phyloP scores from a whole-genome alignment of 2,329 filamentous ascomycete genomes.

The Colletotrichum sp. region DNA sequence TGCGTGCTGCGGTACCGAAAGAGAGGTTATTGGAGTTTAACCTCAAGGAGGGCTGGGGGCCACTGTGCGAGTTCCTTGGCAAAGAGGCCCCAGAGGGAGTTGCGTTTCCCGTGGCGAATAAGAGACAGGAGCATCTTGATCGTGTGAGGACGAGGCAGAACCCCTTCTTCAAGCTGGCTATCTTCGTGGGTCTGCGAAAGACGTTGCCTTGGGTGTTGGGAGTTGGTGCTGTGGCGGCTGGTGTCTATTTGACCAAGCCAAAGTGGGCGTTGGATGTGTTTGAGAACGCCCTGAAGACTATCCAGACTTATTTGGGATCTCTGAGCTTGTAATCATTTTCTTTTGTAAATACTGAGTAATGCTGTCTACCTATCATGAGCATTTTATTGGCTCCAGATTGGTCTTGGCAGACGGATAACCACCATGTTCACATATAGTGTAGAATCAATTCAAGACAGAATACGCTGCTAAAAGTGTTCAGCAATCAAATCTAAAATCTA shows the following conservation, averaged over 20 bases:
- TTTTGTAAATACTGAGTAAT: not conserved
- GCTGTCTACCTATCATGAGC: not conserved
- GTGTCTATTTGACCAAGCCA: not conserved
- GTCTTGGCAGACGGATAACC: too few relatives aligned
- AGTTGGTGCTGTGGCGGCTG: not conserved
- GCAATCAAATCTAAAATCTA: too few relatives aligned
- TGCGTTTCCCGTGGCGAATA: slow-evolving; percentile 36
- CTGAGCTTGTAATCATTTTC: not conserved
- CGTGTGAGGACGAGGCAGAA: slow-evolving; percentile 8
- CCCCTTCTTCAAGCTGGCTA: not conserved
- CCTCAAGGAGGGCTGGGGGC: slow-evolving; percentile 44
- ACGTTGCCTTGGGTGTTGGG: not conserved
- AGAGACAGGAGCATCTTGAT: slow-evolving; percentile 23
- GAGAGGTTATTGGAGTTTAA: slow-evolving; percentile 40
- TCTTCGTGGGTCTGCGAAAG: not conserved
- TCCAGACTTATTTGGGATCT: not conserved
- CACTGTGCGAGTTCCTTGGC: slow-evolving; percentile 42
- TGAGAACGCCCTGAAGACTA: not conserved
- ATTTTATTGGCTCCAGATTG: not conserved
- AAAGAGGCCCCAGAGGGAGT: slow-evolving; percentile 35
- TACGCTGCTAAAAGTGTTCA: too few relatives aligned
- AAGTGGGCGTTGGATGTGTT: not conserved
- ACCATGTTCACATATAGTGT: too few relatives aligned
- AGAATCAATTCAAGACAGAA: too few relatives aligned
- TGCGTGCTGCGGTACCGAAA: slow-evolving; percentile 34